Percentiles rank a stretch among this genome's conserved stretches.
Evolutionary conservation across 306 rosid species (phyloP).

Genomic region (Vigna radiata): DNA sequence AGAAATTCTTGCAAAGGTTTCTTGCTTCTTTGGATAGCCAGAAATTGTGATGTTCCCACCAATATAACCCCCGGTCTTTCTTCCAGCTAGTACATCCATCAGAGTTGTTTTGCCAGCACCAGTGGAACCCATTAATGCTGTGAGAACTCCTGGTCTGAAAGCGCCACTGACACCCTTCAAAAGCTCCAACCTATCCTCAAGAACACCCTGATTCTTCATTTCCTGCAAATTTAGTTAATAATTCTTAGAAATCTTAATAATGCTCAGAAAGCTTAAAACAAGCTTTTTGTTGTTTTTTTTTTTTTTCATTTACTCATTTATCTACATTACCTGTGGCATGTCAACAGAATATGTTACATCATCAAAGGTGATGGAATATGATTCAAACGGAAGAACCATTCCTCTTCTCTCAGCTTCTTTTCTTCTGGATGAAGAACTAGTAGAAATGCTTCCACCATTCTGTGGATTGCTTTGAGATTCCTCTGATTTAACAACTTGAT

Average conservation of each 20-base stretch:
- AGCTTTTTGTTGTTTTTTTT: not conserved
- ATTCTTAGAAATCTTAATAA: constrained; percentile 3
- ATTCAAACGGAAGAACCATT: constrained; percentile 59
- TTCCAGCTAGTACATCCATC: constrained; percentile 88
- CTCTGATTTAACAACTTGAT: constrained; percentile 45
- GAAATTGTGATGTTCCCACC: constrained; percentile 73
- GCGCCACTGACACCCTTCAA: constrained; percentile 73
- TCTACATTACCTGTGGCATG: constrained; percentile 51
- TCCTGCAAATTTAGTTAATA: constrained; percentile 44
- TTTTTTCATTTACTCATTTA: not conserved
- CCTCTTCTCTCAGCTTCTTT: constrained; percentile 39
- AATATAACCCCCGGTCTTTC: constrained; percentile 82
- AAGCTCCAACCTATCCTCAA: constrained; percentile 65
- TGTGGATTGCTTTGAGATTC: constrained; percentile 34
- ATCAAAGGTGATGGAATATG: constrained; percentile 51
- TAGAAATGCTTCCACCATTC: constrained; percentile 22
- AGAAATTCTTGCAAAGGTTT: constrained; percentile 80
- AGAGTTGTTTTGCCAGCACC: constrained; percentile 94
- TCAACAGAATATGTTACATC: constrained; percentile 54
- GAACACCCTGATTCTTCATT: constrained; percentile 67
- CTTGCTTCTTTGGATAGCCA: constrained; percentile 81
- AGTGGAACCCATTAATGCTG: constrained; percentile 88
- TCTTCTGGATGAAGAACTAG: constrained; percentile 2
- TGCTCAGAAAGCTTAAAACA: not conserved
- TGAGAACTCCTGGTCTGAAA: constrained; percentile 86